Percentiles rank a stretch among this genome's conserved stretches.
Conservation (phyloP, 2,329 filamentous ascomycete species). For the Endocalyx cinctus region DNA sequence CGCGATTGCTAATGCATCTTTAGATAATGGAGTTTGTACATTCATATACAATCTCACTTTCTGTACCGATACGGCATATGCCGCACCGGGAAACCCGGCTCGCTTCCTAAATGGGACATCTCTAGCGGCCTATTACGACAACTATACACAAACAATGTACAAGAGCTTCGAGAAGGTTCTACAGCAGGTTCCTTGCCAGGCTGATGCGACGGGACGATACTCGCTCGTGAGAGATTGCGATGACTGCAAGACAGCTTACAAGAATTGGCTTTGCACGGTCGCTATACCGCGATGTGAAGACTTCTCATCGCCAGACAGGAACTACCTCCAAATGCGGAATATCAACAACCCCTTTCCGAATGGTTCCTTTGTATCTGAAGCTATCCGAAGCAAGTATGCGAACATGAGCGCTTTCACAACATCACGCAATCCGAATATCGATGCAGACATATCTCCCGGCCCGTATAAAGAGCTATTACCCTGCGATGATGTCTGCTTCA, state of each 20-base stretch:
- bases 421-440: slow-evolving; percentile 70
- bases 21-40: slow-evolving; percentile 52
- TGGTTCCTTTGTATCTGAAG: slow-evolving; percentile 47
- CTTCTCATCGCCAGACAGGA: slow-evolving; percentile 50
- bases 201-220: slow-evolving; percentile 67
- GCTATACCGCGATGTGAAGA: slow-evolving; percentile 90
- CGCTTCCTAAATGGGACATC: slow-evolving; percentile 54
- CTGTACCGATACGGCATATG: slow-evolving; percentile 83
- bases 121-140: slow-evolving; percentile 73
- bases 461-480: slow-evolving; percentile 93
- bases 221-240: slow-evolving; percentile 73
- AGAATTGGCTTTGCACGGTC: slow-evolving; percentile 90
- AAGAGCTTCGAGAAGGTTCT: slow-evolving; percentile 76
- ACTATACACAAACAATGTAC: slow-evolving; percentile 65
- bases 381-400: slow-evolving; percentile 21
- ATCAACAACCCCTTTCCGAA: slow-evolving; percentile 67
- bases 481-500: slow-evolving; percentile 82
- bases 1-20: slow-evolving; percentile 4
- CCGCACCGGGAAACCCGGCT: slow-evolving; percentile 75
- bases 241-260: slow-evolving; percentile 78
- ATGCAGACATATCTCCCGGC: slow-evolving; percentile 66
- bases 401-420: slow-evolving; percentile 39
- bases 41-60: slow-evolving; percentile 84
- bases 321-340: slow-evolving; percentile 64
- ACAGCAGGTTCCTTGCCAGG: slow-evolving; percentile 80